Evolutionary conservation across 2,329 filamentous ascomycete genomes (phyloP).

Genomic region (Ambrosiella beaveri): DNA sequence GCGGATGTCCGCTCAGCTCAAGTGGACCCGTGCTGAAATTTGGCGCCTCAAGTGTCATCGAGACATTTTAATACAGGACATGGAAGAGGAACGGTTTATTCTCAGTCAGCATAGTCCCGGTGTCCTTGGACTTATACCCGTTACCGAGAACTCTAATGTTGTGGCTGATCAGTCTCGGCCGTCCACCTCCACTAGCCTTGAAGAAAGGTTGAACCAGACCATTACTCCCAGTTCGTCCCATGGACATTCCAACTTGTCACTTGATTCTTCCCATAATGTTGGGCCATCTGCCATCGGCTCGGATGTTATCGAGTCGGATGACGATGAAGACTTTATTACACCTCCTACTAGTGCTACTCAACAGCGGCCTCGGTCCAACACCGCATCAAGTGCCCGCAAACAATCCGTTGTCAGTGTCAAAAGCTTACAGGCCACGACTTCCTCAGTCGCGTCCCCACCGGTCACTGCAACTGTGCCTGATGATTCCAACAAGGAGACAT

Average conservation of each 20-base stretch:
- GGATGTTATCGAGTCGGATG: slow-evolving; percentile 2
- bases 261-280: slow-evolving; percentile 2
- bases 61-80: slow-evolving; percentile 69
- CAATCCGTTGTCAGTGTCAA: slow-evolving; percentile 18
- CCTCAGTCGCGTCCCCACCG: slow-evolving; percentile 1
- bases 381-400: slow-evolving; percentile 1
- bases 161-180: slow-evolving; percentile 3
- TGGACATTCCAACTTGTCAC: background rate
- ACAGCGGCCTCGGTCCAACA: background rate
- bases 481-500: slow-evolving; percentile 19
- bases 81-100: slow-evolving; percentile 51
- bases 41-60: slow-evolving; percentile 83
- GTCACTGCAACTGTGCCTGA: slow-evolving; percentile 20
- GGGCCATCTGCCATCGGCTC: background rate
- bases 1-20: slow-evolving; percentile 70
- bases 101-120: background rate
- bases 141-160: slow-evolving; percentile 2
- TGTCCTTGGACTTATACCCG: background rate
- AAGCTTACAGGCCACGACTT: slow-evolving; percentile 15
- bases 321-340: slow-evolving; percentile 17
- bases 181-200: slow-evolving; percentile 2
- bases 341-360: slow-evolving; percentile 26
- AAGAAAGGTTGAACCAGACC: slow-evolving; percentile 1
- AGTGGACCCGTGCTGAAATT: slow-evolving; percentile 87
- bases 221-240: slow-evolving; percentile 3